A percentile compares a stretch with the other conserved stretches of the same genome.
phyloP scores from a whole-genome alignment of 345 rosid genomes.

The Eucalyptus cloeziana region DNA sequence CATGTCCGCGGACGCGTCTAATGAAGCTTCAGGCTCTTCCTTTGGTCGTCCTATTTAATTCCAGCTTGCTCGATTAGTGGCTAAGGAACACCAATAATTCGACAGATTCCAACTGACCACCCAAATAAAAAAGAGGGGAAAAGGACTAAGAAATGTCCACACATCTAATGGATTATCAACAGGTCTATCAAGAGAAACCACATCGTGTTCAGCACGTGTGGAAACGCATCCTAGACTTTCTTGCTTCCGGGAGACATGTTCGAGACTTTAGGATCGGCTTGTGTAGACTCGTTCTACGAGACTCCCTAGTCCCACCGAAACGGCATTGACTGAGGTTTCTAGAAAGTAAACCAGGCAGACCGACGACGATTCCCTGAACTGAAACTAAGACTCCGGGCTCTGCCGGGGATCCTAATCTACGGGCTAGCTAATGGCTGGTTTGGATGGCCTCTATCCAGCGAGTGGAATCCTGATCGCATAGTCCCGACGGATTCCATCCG shows the following conservation, averaged over 20 bases:
- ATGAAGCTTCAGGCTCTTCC: neutral
- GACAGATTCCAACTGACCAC: neutral
- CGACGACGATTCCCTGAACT: neutral
- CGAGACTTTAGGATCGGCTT: neutral
- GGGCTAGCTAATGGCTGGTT: neutral
- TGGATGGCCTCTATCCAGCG: neutral
- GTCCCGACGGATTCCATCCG: neutral
- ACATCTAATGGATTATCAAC: neutral
- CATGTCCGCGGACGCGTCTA: neutral
- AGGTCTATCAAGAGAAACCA: neutral
- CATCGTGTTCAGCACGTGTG: neutral
- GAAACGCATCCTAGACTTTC: neutral
- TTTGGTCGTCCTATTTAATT: neutral
- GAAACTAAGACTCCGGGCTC: neutral
- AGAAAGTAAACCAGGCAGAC: neutral
- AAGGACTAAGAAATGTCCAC: neutral
- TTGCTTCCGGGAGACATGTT: neutral
- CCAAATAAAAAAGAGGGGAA: neutral
- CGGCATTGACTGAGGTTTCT: neutral
- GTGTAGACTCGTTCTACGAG: neutral
- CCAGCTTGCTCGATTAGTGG: neutral
- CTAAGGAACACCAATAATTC: neutral
- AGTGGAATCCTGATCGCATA: neutral
- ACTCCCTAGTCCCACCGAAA: neutral
- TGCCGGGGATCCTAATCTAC: neutral